Base-by-base conservation (phyloP, 2,329 filamentous ascomycete genomes). In the Fusarium xyrophilum region DNA sequence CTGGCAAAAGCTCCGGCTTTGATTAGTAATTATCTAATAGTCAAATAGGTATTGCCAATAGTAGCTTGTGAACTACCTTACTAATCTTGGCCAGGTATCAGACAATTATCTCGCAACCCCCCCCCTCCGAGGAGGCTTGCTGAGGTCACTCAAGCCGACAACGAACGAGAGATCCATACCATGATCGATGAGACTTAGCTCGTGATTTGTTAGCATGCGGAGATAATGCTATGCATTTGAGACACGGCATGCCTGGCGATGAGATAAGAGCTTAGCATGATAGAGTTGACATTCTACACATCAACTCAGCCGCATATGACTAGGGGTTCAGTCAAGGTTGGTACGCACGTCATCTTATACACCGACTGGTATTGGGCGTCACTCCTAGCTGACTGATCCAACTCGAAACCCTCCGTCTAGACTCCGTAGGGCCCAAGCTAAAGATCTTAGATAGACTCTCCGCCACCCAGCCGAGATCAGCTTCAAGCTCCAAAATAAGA, bases 121-220 rank as follows among this genome's bases (percentile, higher is more conserved):
- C 4, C 7, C 11, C 9, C 11, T 6, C 4, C 7, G 21, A 33
- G 13, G 15, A 17, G n/a, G 15, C 21, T 14, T 9, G 15, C 4
- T 19, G 21, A 19, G 17, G 15, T 10, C n/a, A 23, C 13, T 19
- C 2, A 33, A 14, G 14, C n/a, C 32, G 46, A 48, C n/a, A 48
- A 8, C 43, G 14, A 30, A 30, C 3, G 10, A 46, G 43, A 46
- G 27, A 32, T 17, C 4, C 7, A 17, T 21, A 12, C 19, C 43
- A 12, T 1, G 13, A 17, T 14, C 6, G 27, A 6, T 21, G 3
- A 2, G 2, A 1, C 3, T 11, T 46, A 14, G 1, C 3, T 10
- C 1, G 7, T 14, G 8, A 33, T 48, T 48, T 14, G 12, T 11
- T 19, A 46, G 6, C 3, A 9, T 5, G 7, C 6, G 6, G 46